Conservation (phyloP, 2,329 filamentous ascomycete species). For the Furcasterigmium furcatum region DNA sequence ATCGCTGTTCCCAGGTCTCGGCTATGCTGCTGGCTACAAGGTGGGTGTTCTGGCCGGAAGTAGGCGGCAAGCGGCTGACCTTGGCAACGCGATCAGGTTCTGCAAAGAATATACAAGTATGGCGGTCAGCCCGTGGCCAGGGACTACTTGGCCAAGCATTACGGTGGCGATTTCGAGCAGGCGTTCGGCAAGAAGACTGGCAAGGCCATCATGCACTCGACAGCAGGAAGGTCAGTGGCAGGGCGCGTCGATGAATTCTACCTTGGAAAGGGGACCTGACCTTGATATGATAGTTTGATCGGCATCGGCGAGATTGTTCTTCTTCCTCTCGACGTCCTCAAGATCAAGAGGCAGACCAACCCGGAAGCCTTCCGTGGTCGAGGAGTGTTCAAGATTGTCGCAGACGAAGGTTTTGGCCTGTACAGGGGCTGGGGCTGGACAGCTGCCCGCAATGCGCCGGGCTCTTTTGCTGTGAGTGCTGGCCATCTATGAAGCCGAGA, state of each 20-base stretch:
- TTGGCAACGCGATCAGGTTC: too few species aligned
- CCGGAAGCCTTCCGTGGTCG: constrained; percentile 95
- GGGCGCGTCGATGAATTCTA: too few species aligned
- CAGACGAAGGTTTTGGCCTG: constrained; percentile 90
- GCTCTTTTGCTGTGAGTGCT: constrained; percentile 82
- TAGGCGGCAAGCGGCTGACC: too few species aligned
- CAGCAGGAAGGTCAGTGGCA: constrained; percentile 66
- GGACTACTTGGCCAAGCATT: constrained; percentile 79
- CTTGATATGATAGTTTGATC: constrained; percentile 65
- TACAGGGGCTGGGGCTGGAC: constrained; percentile 99
- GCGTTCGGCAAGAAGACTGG: constrained; percentile 95
- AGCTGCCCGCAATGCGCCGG: constrained; percentile 91
- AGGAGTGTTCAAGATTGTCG: constrained; percentile 83
- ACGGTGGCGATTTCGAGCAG: constrained; percentile 78
- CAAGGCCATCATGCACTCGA: constrained; percentile 97
- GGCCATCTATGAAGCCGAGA: neutral
- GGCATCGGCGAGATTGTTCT: constrained; percentile 97
- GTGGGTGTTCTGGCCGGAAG: too few species aligned
- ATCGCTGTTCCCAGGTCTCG: constrained; percentile 93
- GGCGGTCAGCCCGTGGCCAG: constrained; percentile 93
- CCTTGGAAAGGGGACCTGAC: neutral
- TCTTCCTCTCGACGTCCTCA: constrained; percentile 91
- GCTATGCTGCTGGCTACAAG: constrained; percentile 98
- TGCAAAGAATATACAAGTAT: constrained; percentile 98
- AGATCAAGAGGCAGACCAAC: constrained; percentile 99